Evolutionary conservation across 2,329 filamentous ascomycete genomes (phyloP), one percentile per base, ranked within the genome.

Genomic region (Pseudogymnoascus sp.): DNA sequence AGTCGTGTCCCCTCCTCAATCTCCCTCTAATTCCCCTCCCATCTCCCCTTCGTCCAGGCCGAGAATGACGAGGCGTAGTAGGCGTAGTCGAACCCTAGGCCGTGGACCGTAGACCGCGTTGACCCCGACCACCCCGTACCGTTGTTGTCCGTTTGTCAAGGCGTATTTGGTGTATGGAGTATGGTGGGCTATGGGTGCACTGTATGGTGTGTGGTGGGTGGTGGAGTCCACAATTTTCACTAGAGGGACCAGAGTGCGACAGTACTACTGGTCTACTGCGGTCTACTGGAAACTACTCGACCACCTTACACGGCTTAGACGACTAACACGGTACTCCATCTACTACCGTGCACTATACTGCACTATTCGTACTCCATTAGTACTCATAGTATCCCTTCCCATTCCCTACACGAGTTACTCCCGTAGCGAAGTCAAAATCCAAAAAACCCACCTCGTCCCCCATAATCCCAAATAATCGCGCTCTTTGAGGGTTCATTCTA

Each of bases 401-500:
- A 29, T 21, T 44, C n/a, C 17, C 17, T 44, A 44, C 42, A 44
- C 42, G 42, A 44, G 46, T 53, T 53, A 53, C 46, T 53, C 46
- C 46, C 46, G 46, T 53, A 53, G 26, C 46, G 46, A 31, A 53
- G 46, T 31, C 46, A 53, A 53, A 53, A 31, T 53, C 26, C 42
- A 10, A 29, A 53, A 53, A 53, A 53, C 46, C 46, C 46, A 53
- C 46, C 46, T 53, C 15, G 10, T 53, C 26, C 46, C 46, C 46
- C 26, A 53, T 53, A 53, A 53, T 53, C 46, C 46, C 26, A 53
- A 53, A 33, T 53, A 53, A 53, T 53, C 46, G 46, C 26, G 46
- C 46, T 53, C 46, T 53, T 53, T 53, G 46, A 53, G 31, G 26
- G 26, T 33, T 53, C n/a, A 53, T 31, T 31, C n/a, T 23, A 53